Conservation (phyloP, 805 yeast genomes). For the Ogataea zsoltii region DNA sequence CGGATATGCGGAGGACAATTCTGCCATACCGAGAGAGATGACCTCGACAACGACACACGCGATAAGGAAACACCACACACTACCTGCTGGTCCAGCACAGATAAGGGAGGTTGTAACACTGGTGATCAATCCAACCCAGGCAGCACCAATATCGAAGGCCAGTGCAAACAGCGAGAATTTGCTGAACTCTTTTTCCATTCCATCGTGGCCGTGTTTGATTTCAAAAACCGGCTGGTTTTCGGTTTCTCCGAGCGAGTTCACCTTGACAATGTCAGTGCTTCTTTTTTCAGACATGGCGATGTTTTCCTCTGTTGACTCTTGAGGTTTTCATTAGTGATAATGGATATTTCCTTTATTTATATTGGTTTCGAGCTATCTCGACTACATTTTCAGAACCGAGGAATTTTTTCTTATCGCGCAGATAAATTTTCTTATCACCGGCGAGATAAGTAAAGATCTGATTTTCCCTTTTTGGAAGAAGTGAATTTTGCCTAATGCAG, state of each 20-base stretch:
- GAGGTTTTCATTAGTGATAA: too few species aligned
- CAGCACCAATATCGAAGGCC: constrained; percentile 15
- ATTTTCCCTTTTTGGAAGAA: neutral
- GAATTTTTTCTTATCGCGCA: neutral
- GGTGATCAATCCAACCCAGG: constrained; percentile 16
- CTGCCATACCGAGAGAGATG: constrained; percentile 58
- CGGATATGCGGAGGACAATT: constrained; percentile 34
- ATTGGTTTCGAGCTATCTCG: too few species aligned
- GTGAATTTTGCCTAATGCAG: neutral
- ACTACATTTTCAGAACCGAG: neutral
- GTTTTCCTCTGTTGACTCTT: too few species aligned
- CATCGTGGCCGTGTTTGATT: constrained; percentile 12
- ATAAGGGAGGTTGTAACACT: constrained; percentile 13
- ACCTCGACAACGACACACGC: constrained; percentile 51
- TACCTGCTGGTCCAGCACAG: constrained; percentile 17
- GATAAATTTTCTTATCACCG: neutral
- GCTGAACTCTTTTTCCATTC: constrained; percentile 13
- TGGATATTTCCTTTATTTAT: too few species aligned
- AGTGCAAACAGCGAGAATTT: constrained; percentile 15
- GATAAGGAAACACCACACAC: constrained; percentile 30
- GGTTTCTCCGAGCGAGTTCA: constrained; percentile 1
- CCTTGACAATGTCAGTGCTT: neutral
- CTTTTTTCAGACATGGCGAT: constrained; percentile 1
- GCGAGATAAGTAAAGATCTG: neutral
- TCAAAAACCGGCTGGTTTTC: constrained; percentile 7